phyloP scores from a whole-genome alignment of 495 filamentous ascomycete genomes.

The Cetradonia linearis region DNA sequence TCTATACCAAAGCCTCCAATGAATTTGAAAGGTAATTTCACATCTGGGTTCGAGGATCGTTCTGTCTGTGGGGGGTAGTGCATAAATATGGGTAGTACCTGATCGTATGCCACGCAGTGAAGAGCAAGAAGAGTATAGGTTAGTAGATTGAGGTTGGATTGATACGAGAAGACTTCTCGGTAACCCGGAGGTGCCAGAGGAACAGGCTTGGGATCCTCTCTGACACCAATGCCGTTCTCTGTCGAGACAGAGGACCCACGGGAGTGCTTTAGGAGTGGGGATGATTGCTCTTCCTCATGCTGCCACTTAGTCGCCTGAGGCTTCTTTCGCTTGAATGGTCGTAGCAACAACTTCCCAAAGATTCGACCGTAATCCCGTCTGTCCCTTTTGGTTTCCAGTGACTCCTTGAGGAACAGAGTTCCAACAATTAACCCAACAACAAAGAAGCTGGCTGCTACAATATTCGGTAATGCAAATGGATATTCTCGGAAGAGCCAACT shows the following conservation, averaged over 20 bases:
- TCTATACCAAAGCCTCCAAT: conserved; percentile 63
- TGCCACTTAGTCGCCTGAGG: conserved; percentile 20
- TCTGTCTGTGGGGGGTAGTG: conserved; percentile 53
- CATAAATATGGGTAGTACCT: conserved; percentile 71
- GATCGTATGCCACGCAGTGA: conserved; percentile 70
- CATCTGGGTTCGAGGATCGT: conserved; percentile 43
- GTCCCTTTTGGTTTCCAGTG: conserved; percentile 53
- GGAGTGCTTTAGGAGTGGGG: conserved; percentile 19
- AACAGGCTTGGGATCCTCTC: conserved; percentile 15
- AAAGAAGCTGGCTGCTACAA: conserved; percentile 64
- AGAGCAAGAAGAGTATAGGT: conserved; percentile 66
- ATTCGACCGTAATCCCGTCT: conserved; percentile 57
- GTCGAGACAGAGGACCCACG: conserved; percentile 12
- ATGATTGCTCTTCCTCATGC: conserved; percentile 35
- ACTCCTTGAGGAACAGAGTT: conserved; percentile 68
- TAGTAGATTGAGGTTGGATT: conserved; percentile 66
- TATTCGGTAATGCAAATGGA: conserved; percentile 75
- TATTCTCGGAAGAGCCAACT: conserved; percentile 57
- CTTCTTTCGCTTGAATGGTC: conserved; percentile 28
- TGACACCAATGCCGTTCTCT: conserved; percentile 10
- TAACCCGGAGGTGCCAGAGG: conserved; percentile 39
- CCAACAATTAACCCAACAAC: conserved; percentile 60
- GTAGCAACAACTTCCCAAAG: conserved; percentile 44
- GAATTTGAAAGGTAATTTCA: conserved; percentile 66
- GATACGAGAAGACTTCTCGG: conserved; percentile 58